These are phyloP conservation scores for Fusarium coicis DNA, from an alignment of 2,329 filamentous ascomycete genomes.

Conservation along the genomic window DNA sequence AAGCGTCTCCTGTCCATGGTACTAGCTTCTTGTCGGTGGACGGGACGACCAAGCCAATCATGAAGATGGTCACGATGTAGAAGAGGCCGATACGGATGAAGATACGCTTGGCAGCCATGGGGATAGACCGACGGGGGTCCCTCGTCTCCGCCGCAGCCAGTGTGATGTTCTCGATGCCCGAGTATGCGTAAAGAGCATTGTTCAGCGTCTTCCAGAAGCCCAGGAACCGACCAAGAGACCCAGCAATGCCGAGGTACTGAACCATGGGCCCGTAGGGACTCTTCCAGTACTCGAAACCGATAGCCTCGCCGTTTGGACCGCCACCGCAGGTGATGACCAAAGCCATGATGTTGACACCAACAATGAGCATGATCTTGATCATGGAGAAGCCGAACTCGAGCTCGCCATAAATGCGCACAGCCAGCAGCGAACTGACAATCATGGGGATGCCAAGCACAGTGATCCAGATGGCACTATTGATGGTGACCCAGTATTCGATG, in stretches of 20 bases:
- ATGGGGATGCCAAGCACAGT: background rate
- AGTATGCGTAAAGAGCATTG: constrained; percentile 5
- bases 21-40: background rate
- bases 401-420: background rate
- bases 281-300: background rate
- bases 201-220: constrained; percentile 3
- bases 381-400: constrained; percentile 12
- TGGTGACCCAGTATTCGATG: constrained; percentile 4
- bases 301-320: background rate
- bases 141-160: background rate
- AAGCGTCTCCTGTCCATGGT: background rate
- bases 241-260: background rate
- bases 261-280: constrained; percentile 5
- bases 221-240: background rate
- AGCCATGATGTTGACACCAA: constrained; percentile 2
- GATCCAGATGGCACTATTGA: constrained; percentile 10
- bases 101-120: background rate
- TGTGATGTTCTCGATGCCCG: background rate
- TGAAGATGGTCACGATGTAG: constrained; percentile 7
- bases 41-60: constrained; percentile 2
- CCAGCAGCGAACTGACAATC: background rate
- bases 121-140: background rate
- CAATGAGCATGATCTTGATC: constrained; percentile 2
- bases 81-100: background rate
- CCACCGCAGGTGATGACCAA: constrained; percentile 7